Conservation (phyloP, 1,139 yeast species). For the Debaryomyces sp. region DNA sequence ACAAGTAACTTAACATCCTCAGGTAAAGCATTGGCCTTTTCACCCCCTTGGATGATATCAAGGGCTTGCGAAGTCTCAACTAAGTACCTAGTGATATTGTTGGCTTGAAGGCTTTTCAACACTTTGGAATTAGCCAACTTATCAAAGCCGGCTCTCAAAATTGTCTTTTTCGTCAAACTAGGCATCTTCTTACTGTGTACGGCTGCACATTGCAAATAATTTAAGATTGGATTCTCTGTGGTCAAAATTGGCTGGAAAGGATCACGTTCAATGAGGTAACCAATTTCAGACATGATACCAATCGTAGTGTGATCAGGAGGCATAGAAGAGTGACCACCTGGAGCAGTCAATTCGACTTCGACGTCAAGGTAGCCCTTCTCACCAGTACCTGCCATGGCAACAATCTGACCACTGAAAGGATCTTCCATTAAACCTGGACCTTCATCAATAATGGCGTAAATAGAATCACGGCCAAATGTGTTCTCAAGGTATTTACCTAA, state of each 20-base stretch:
- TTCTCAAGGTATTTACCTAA: constrained; percentile 32
- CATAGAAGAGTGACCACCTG: constrained; percentile 49
- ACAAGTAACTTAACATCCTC: constrained; percentile 34
- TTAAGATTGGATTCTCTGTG: constrained; percentile 34
- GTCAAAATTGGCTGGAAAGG: constrained; percentile 38
- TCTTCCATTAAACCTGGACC: constrained; percentile 39
- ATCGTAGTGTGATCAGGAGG: constrained; percentile 52
- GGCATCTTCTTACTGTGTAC: constrained; percentile 28
- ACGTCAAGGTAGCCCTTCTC: constrained; percentile 47
- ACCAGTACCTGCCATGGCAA: constrained; percentile 42
- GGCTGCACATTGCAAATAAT: constrained; percentile 42
- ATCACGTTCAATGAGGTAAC: constrained; percentile 38
- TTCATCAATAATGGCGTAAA: constrained; percentile 48
- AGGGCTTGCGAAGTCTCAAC: constrained; percentile 41
- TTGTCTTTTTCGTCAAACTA: constrained; percentile 23
- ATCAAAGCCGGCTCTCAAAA: constrained; percentile 38
- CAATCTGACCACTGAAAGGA: constrained; percentile 30
- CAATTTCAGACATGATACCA: constrained; percentile 47
- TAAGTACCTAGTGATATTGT: constrained; percentile 27
- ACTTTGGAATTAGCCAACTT: constrained; percentile 33
- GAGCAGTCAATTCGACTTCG: constrained; percentile 36
- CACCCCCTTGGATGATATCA: constrained; percentile 42
- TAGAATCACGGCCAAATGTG: constrained; percentile 35
- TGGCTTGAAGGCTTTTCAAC: constrained; percentile 19
- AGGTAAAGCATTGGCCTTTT: constrained; percentile 45